Percentiles rank a stretch among this genome's conserved stretches.
Conservation (phyloP, 257 asterid genomes). For the Gentiana macrophylla region DNA sequence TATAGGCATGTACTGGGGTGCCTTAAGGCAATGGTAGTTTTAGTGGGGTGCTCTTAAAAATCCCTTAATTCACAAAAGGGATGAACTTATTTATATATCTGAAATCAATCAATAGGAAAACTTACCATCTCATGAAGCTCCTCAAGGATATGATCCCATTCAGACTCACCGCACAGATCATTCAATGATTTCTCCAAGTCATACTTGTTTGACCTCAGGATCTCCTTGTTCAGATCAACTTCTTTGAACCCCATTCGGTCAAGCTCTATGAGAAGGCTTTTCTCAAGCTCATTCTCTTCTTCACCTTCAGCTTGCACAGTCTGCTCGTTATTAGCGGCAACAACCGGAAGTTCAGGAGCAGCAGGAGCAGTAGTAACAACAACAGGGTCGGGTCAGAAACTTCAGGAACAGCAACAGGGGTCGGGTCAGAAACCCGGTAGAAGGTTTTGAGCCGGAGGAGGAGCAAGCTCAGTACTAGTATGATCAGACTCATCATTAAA, state of each 20-base stretch:
- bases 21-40: no score
- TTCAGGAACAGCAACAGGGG: no score
- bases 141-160: slow-evolving; percentile 73
- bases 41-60: no score
- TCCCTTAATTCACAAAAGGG: no score
- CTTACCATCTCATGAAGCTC: slow-evolving; percentile 84
- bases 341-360: neutral
- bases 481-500: no score
- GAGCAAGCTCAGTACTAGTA: no score
- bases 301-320: slow-evolving; percentile 11
- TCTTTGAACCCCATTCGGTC: slow-evolving; percentile 78
- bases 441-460: no score
- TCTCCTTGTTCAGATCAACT: slow-evolving; percentile 64
- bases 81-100: no score
- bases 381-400: no score
- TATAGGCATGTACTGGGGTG: no score
- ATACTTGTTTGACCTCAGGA: slow-evolving; percentile 57
- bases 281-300: slow-evolving; percentile 31
- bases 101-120: neutral
- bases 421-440: no score
- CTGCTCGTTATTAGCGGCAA: neutral
- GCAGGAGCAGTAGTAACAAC: no score
- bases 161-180: slow-evolving; percentile 58
- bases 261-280: slow-evolving; percentile 46
- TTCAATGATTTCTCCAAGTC: slow-evolving; percentile 57